Conservation (phyloP, 805 yeast species). For the Hagleromyces aurorensis region DNA sequence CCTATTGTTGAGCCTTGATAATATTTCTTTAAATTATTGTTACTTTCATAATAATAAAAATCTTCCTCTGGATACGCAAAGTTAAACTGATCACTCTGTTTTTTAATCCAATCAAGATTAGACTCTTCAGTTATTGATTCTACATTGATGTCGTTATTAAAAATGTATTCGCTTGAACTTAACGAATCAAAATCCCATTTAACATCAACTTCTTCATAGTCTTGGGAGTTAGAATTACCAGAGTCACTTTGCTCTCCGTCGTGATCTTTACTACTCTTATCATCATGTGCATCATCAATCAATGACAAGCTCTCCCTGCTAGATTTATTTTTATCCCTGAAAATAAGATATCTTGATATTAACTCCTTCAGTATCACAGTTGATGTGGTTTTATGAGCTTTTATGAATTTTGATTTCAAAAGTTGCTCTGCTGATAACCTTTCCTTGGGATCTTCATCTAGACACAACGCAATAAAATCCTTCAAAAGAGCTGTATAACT, state of each 20-base stretch:
- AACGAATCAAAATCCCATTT: conserved; percentile 90
- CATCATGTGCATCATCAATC: conserved; percentile 28
- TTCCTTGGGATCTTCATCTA: conserved; percentile 89
- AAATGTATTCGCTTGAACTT: conserved; percentile 62
- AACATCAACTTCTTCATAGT: conserved; percentile 38
- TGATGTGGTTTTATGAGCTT: conserved; percentile 50
- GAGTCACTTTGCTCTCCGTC: conserved; percentile 3
- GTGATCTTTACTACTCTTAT: conserved; percentile 2
- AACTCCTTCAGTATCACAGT: conserved; percentile 62
- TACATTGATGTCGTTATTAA: conserved; percentile 57
- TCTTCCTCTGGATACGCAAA: conserved; percentile 31
- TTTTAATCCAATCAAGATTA: conserved; percentile 18
- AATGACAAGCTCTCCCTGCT: conserved; percentile 43
- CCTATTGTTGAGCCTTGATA: conserved; percentile 29
- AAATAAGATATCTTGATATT: conserved; percentile 59
- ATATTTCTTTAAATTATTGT: conserved; percentile 11
- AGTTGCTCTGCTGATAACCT: conserved; percentile 84
- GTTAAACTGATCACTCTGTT: conserved; percentile 21
- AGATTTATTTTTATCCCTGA: conserved; percentile 61
- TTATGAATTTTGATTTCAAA: conserved; percentile 64
- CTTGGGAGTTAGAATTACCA: conserved; percentile 11
- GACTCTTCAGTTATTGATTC: conserved; percentile 30
- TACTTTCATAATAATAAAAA: conserved; percentile 19
- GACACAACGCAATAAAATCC: conserved; percentile 82
- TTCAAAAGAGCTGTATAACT: conserved; percentile 69